Evolutionary conservation across 225 moss, liverwort and hornwort genomes (phyloP).

Genomic region (Bryoerythrophyllum caledonicum): DNA sequence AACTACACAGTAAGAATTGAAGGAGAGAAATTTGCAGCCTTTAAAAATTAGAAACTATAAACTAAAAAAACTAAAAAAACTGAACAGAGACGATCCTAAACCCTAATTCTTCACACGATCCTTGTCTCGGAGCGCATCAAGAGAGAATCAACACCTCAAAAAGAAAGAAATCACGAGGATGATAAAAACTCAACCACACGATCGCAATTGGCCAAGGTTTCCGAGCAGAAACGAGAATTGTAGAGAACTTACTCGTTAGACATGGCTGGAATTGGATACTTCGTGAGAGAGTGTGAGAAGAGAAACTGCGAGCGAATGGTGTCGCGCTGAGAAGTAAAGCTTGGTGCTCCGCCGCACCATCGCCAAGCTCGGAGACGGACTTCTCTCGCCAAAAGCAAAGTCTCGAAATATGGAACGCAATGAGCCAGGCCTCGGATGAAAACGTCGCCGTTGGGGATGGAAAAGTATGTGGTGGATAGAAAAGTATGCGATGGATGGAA

Average conservation of each 20-base stretch:
- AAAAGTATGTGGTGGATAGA: no score
- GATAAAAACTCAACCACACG: neutral
- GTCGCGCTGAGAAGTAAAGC: no score
- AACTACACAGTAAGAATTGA: neutral
- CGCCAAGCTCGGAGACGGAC: no score
- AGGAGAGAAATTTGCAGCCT: neutral
- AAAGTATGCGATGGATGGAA: no score
- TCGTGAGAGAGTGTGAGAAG: no score
- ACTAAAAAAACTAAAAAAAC: neutral
- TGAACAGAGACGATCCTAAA: neutral
- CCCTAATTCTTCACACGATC: slow-evolving; percentile 9
- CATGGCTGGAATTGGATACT: neutral
- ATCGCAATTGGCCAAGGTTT: neutral
- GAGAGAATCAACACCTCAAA: neutral
- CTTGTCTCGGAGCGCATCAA: neutral
- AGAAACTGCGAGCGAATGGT: no score
- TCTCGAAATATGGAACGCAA: no score
- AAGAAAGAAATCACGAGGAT: neutral
- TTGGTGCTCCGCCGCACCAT: no score
- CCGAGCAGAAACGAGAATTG: neutral
- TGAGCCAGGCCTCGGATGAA: no score
- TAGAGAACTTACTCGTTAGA: neutral
- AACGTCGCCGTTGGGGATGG: no score
- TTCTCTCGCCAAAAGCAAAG: no score
- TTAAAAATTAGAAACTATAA: neutral